Conservation (phyloP, 257 asterid species). For the Nicotiana benthamiana region DNA sequence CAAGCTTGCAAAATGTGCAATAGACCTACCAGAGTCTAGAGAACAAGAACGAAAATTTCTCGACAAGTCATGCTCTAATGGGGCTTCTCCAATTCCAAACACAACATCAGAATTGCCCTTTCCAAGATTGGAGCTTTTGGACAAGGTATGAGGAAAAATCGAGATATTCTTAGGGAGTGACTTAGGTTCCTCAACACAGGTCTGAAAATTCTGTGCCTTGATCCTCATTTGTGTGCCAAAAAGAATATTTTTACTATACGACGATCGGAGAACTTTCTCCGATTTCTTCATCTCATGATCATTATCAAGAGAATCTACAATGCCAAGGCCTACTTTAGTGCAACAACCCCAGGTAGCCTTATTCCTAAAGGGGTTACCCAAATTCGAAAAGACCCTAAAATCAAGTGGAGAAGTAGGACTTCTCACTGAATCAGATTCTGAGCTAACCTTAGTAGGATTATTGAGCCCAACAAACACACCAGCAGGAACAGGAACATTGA, state of each 20-base stretch:
- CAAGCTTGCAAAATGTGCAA: slow-evolving; percentile 30
- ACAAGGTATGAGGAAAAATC: slow-evolving; percentile 29
- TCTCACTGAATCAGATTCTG: slow-evolving; percentile 77
- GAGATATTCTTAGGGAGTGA: slow-evolving; percentile 55
- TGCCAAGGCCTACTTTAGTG: slow-evolving; percentile 81
- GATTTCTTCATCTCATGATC: slow-evolving; percentile 35
- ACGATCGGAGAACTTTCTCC: slow-evolving; percentile 31
- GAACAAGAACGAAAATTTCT: slow-evolving; percentile 51
- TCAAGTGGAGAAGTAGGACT: slow-evolving; percentile 95
- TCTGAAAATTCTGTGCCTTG: slow-evolving; percentile 26
- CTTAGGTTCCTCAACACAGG: slow-evolving; percentile 36
- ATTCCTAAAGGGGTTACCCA: slow-evolving; percentile 65
- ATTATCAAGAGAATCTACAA: slow-evolving; percentile 52
- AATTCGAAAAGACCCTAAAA: slow-evolving; percentile 58
- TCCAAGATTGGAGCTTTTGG: slow-evolving; percentile 27
- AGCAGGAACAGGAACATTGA: slow-evolving; percentile 57
- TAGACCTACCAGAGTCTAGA: slow-evolving; percentile 49
- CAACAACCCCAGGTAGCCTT: slow-evolving; percentile 50
- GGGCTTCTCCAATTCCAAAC: slow-evolving; percentile 59
- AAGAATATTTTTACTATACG: slow-evolving; percentile 52
- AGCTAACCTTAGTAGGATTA: slow-evolving; percentile 24
- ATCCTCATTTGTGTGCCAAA: slow-evolving; percentile 54
- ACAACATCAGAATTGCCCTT: slow-evolving; percentile 49
- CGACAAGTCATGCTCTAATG: slow-evolving; percentile 14
- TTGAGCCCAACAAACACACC: slow-evolving; percentile 55